These are phyloP conservation scores for Plasmodium falciparum DNA, from an alignment of 169 alveolate species.

Conservation along the genomic window DNA sequence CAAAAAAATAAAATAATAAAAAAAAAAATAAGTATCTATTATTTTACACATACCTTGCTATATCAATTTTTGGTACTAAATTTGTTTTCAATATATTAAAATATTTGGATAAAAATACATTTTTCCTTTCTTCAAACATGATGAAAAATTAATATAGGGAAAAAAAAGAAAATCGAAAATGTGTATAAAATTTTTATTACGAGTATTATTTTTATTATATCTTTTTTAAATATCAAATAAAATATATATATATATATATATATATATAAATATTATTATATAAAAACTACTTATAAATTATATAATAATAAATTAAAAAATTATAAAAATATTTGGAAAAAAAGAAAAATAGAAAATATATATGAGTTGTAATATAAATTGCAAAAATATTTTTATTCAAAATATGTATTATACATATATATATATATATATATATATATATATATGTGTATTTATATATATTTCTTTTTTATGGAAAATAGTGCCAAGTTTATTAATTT, in stretches of 20 bases:
- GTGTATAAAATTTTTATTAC: conserved; percentile 9
- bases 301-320: no score
- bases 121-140: conserved; percentile 32
- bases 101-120: conserved; percentile 37
- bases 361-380: no score
- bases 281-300: no score
- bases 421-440: no score
- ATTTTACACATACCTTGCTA: conserved; percentile 50
- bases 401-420: no score
- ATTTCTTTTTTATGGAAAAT: no score
- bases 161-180: background rate
- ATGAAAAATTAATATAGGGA: background rate
- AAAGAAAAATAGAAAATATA: no score
- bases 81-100: conserved; percentile 37
- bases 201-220: conserved; percentile 9
- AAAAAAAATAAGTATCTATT: background rate
- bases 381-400: background rate
- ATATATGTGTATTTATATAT: no score
- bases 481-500: no score
- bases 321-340: no score
- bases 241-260: background rate
- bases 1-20: background rate
- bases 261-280: background rate
- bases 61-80: conserved; percentile 44
- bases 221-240: background rate